A percentile compares a stretch with the other conserved stretches of the same genome.
Conservation (phyloP, 306 rosid genomes). For the Begonia loranthoides region DNA sequence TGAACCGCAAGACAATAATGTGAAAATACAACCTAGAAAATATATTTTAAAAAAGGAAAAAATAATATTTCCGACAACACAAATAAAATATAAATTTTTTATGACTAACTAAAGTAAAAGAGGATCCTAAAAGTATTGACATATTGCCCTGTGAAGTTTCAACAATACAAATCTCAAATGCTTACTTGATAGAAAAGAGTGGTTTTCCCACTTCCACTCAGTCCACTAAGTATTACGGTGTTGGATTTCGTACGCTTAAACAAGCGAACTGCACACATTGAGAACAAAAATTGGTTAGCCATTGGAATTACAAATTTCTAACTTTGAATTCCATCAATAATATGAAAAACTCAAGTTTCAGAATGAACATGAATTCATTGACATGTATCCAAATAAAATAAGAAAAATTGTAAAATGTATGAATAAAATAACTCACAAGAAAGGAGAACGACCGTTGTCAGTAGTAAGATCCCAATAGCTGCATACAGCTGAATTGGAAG, state of each 20-base stretch:
- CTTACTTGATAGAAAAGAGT: conserved; percentile 72
- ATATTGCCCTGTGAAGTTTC: not conserved
- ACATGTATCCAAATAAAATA: not conserved
- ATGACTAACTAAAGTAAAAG: not conserved
- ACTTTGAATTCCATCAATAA: not conserved
- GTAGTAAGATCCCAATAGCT: conserved; percentile 7
- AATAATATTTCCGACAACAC: not conserved
- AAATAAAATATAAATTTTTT: not conserved
- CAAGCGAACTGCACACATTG: conserved; percentile 42
- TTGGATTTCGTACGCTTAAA: conserved; percentile 51
- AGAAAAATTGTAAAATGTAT: not conserved
- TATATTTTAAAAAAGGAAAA: not conserved
- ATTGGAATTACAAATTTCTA: conserved; percentile 1
- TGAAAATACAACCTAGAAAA: too few relatives aligned
- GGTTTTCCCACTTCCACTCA: conserved; percentile 75
- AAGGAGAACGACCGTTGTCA: conserved; percentile 5
- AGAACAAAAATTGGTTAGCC: not conserved
- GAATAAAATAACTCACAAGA: conserved; percentile 6
- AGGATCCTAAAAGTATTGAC: not conserved
- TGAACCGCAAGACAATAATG: not conserved
- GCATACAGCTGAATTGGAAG: conserved; percentile 14
- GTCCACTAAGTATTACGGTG: conserved; percentile 68
- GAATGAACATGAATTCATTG: not conserved
- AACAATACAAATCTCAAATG: not conserved
- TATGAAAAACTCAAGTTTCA: not conserved